phyloP scores from a whole-genome alignment of 495 filamentous ascomycete genomes.

The Evernia prunastri region DNA sequence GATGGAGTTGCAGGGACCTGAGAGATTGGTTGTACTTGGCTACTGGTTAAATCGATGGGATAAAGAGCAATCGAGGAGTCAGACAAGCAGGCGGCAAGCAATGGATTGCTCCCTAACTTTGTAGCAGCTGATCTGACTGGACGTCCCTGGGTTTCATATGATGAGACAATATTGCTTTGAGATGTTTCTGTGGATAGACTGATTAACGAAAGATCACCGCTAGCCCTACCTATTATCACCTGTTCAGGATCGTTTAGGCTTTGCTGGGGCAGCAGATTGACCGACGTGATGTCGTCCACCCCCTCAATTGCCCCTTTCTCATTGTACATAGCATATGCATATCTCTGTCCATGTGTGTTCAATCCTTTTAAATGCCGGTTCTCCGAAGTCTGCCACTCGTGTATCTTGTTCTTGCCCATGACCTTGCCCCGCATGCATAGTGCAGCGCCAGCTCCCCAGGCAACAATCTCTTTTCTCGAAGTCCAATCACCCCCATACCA shows the following conservation, averaged over 20 bases:
- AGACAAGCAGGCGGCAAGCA: constrained; percentile 43
- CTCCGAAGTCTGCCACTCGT: constrained; percentile 19
- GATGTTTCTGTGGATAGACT: constrained; percentile 20
- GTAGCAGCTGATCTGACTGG: constrained; percentile 23
- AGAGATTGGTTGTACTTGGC: constrained; percentile 37
- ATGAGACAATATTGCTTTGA: constrained; percentile 19
- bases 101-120: constrained; percentile 19
- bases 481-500: constrained; percentile 48
- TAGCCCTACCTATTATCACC: constrained; percentile 42
- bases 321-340: constrained; percentile 47
- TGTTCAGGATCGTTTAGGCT: constrained; percentile 32
- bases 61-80: constrained; percentile 45
- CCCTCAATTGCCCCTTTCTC: constrained; percentile 47
- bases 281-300: constrained; percentile 56
- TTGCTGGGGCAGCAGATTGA: constrained; percentile 47
- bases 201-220: constrained; percentile 36
- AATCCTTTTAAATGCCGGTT: constrained; percentile 18
- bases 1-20: constrained; percentile 30
- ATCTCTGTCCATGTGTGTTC: constrained; percentile 26
- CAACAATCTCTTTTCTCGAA: constrained; percentile 50
- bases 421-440: constrained; percentile 43
- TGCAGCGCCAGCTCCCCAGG: constrained; percentile 56
- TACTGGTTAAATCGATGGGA: constrained; percentile 30
- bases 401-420: constrained; percentile 19
- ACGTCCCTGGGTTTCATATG: constrained; percentile 24